Conservation (phyloP, 352 stramenopile genomes). For the Achlya hypogyna region DNA sequence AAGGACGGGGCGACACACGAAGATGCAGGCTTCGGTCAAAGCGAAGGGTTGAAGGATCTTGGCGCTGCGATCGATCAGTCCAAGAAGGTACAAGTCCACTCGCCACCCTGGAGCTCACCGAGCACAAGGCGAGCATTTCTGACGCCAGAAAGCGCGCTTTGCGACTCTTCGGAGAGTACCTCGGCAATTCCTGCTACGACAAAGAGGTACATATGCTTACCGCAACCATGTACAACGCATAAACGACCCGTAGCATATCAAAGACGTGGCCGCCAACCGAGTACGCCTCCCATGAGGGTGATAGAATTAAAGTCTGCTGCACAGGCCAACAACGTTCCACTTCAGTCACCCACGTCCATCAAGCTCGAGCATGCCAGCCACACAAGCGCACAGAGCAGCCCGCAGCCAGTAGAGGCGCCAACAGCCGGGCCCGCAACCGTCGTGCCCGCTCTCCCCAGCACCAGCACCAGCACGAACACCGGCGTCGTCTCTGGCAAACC, state of each 20-base stretch:
- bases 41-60: slow-evolving; percentile 66
- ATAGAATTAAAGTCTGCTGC: background rate
- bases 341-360: slow-evolving; percentile 10
- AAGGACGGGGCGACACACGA: slow-evolving; percentile 80
- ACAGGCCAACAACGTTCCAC: slow-evolving; percentile 18
- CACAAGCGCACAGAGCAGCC: background rate
- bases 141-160: slow-evolving; percentile 72
- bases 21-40: slow-evolving; percentile 71
- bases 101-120: background rate
- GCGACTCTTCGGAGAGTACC: slow-evolving; percentile 74
- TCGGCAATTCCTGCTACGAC: slow-evolving; percentile 84
- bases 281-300: slow-evolving; percentile 16
- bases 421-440: no score
- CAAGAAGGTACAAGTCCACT: slow-evolving; percentile 44
- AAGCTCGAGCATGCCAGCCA: slow-evolving; percentile 1
- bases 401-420: background rate
- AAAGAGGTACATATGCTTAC: slow-evolving; percentile 31
- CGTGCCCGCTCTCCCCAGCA: no score
- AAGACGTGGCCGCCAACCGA: slow-evolving; percentile 59
- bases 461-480: no score
- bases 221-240: background rate
- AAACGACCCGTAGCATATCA: slow-evolving; percentile 36
- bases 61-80: slow-evolving; percentile 67
- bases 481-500: no score
- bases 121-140: slow-evolving; percentile 58